phyloP scores from a whole-genome alignment of 306 rosid species.

The Quercus agrifolia region DNA sequence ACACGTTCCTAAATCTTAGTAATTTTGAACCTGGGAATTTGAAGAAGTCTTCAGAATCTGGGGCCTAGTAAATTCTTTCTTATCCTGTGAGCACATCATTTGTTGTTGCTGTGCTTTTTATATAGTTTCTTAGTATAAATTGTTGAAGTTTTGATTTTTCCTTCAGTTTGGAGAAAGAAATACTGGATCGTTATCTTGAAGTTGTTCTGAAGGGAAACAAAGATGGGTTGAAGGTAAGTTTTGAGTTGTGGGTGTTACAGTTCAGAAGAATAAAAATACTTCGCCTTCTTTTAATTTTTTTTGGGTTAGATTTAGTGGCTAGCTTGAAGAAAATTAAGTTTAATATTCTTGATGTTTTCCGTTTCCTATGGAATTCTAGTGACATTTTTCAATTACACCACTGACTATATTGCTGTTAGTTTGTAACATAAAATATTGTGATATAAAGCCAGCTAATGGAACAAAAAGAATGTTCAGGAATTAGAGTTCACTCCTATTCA shows the following conservation, averaged over 20 bases:
- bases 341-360: background rate
- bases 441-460: background rate
- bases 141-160: constrained; percentile 8
- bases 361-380: background rate
- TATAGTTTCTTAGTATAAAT: background rate
- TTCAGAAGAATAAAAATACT: background rate
- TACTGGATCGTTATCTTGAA: constrained; percentile 88
- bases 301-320: background rate
- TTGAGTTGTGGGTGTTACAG: background rate
- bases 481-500: background rate
- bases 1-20: background rate
- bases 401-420: background rate
- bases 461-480: background rate
- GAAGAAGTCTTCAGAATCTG: background rate
- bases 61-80: background rate
- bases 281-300: background rate
- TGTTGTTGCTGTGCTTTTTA: background rate
- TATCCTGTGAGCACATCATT: background rate
- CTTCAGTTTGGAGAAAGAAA: constrained; percentile 95
- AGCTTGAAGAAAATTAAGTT: background rate
- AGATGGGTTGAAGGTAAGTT: constrained; percentile 88
- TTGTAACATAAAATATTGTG: background rate
- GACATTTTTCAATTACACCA: background rate
- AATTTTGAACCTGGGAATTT: background rate
- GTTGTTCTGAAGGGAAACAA: constrained; percentile 90